Percentiles rank a stretch among this genome's conserved stretches.
Conservation (phyloP, 768 basidiomycete genomes). For the Tylopilus intermedius region DNA sequence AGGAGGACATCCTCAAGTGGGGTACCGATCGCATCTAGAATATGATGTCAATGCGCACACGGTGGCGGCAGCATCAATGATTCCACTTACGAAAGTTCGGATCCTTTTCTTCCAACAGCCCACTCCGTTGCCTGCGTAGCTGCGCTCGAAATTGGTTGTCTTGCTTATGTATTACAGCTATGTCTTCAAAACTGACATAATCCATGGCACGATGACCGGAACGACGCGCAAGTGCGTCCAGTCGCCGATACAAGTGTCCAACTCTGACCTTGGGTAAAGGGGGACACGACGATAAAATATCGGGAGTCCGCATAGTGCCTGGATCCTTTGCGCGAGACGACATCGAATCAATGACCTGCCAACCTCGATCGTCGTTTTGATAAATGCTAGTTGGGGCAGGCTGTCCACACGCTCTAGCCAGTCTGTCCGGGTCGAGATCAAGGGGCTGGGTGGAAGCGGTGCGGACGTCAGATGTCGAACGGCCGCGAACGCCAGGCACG, state of each 20-base stretch:
- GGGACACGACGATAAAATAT: slow-evolving; percentile 3
- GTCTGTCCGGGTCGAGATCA: slow-evolving; percentile 27
- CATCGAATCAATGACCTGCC: not conserved
- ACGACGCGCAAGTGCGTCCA: slow-evolving; percentile 24
- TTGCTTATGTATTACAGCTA: slow-evolving; percentile 11
- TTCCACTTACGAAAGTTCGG: slow-evolving; percentile 24
- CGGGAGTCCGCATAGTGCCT: not conserved
- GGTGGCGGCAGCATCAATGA: not conserved
- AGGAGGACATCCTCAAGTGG: slow-evolving; percentile 32
- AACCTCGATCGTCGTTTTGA: slow-evolving; percentile 6
- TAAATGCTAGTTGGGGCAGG: slow-evolving; percentile 2
- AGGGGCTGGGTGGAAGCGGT: slow-evolving; percentile 18
- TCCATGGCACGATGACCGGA: slow-evolving; percentile 24
- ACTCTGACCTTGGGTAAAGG: slow-evolving; percentile 17
- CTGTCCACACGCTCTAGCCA: slow-evolving; percentile 29
- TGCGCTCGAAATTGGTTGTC: slow-evolving; percentile 25
- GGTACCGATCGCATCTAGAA: slow-evolving; percentile 35
- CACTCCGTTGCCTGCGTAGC: slow-evolving; percentile 16
- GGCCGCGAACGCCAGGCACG: slow-evolving; percentile 14
- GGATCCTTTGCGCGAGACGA: not conserved
- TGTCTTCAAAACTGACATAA: slow-evolving; percentile 23
- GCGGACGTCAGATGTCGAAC: slow-evolving; percentile 23
- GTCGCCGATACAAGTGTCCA: slow-evolving; percentile 22
- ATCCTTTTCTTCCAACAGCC: slow-evolving; percentile 19
- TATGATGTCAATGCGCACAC: not conserved